A percentile compares a stretch with the other conserved stretches of the same genome.
Evolutionary conservation across 306 rosid genomes (phyloP).

Genomic region (Canavalia gladiata): DNA sequence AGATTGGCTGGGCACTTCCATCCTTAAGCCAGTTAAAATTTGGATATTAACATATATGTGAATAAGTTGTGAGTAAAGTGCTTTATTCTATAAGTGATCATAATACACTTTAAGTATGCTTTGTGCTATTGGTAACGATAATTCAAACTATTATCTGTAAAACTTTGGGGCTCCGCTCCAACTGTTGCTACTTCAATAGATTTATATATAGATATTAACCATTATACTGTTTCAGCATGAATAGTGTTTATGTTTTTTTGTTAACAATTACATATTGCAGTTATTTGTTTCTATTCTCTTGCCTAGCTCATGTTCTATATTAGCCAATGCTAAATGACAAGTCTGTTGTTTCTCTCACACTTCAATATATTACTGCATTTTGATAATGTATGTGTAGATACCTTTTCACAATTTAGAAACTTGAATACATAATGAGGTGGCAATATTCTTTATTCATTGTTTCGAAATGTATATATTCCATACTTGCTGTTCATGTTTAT

Average conservation of each 20-base stretch:
- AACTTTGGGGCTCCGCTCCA: not conserved
- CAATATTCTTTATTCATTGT: constrained; percentile 33
- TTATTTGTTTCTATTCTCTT: constrained; percentile 24
- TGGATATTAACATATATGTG: constrained; percentile 13
- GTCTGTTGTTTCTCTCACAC: constrained; percentile 9
- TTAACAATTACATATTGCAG: constrained; percentile 10
- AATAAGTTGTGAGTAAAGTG: constrained; percentile 32
- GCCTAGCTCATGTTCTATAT: constrained; percentile 25
- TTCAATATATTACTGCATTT: constrained; percentile 25
- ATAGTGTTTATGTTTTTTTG: not conserved
- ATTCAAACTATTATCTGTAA: not conserved
- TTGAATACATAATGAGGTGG: constrained; percentile 19
- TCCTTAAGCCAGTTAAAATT: constrained; percentile 8
- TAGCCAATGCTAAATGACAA: constrained; percentile 17
- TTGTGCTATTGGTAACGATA: not conserved
- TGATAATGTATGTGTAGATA: not conserved
- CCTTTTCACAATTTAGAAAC: constrained; percentile 24
- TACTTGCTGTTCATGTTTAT: constrained; percentile 28
- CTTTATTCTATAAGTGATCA: not conserved
- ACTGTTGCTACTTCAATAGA: not conserved
- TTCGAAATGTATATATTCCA: constrained; percentile 25
- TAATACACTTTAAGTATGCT: not conserved
- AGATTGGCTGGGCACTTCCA: not conserved
- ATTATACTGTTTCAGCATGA: not conserved
- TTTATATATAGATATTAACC: not conserved